Conservation (phyloP, 2,329 filamentous ascomycete species). For the Nemania sp. region DNA sequence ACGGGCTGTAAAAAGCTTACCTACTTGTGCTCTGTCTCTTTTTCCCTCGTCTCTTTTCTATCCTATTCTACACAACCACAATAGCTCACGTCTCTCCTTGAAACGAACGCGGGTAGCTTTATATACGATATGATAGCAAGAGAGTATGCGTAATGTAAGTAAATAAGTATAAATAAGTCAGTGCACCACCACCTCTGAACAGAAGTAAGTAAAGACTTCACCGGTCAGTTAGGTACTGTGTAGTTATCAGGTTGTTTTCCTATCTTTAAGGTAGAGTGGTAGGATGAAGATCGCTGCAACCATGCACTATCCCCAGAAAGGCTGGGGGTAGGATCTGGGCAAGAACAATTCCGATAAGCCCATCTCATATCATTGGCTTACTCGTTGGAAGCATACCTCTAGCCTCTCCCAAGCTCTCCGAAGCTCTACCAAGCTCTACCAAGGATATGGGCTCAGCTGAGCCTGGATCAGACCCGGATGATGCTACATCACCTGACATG, state of each 20-base stretch:
- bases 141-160: too few relatives aligned
- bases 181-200: too few relatives aligned
- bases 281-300: background rate
- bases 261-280: background rate
- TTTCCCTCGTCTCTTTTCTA: too few relatives aligned
- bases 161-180: too few relatives aligned
- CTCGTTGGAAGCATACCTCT: constrained; percentile 3
- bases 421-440: constrained; percentile 10
- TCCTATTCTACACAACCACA: too few relatives aligned
- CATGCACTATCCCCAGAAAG: constrained; percentile 4
- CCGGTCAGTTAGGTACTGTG: too few relatives aligned
- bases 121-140: too few relatives aligned
- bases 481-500: constrained; percentile 21
- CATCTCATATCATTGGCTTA: constrained; percentile 32
- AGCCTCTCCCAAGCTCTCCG: too few relatives aligned
- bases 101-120: too few relatives aligned
- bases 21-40: background rate
- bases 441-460: constrained; percentile 11
- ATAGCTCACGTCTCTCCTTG: too few relatives aligned
- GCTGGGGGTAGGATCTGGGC: too few relatives aligned
- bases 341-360: constrained; percentile 27
- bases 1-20: background rate
- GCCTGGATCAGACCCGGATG: background rate
- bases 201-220: too few relatives aligned
- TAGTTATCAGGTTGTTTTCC: background rate